Evolutionary conservation across 805 yeast species (phyloP).

Genomic region (Candida easanensis): DNA sequence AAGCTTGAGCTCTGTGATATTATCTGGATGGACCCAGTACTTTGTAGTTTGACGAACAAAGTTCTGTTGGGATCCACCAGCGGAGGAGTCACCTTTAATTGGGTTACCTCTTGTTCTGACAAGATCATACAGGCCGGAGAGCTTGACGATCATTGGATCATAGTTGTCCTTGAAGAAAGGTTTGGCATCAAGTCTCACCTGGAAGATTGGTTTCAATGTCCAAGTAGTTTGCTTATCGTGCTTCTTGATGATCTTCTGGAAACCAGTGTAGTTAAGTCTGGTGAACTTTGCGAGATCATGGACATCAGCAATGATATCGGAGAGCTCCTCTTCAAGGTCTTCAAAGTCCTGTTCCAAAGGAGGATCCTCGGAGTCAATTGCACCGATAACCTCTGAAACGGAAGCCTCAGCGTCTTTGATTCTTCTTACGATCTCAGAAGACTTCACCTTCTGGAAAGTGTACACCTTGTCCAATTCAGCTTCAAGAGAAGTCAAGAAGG

Average conservation of each 20-base stretch:
- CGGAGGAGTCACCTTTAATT: slow-evolving; percentile 88
- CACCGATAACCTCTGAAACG: slow-evolving; percentile 63
- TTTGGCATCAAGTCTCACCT: slow-evolving; percentile 86
- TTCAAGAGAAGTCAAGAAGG: slow-evolving; percentile 70
- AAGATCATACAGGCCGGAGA: slow-evolving; percentile 84
- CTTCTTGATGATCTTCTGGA: slow-evolving; percentile 93
- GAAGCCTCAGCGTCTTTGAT: slow-evolving; percentile 77
- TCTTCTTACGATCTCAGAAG: slow-evolving; percentile 79
- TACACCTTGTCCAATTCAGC: slow-evolving; percentile 88
- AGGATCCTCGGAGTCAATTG: slow-evolving; percentile 46
- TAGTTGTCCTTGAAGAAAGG: slow-evolving; percentile 96
- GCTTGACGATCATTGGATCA: slow-evolving; percentile 82
- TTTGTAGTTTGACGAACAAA: slow-evolving; percentile 98
- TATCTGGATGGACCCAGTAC: slow-evolving; percentile 99
- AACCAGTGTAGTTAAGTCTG: slow-evolving; percentile 92
- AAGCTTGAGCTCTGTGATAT: slow-evolving; percentile 92
- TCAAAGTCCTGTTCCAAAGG: slow-evolving; percentile 68
- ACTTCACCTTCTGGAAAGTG: slow-evolving; percentile 85
- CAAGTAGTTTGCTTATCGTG: slow-evolving; percentile 88
- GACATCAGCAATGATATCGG: slow-evolving; percentile 93
- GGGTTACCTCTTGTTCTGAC: slow-evolving; percentile 97
- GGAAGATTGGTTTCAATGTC: slow-evolving; percentile 87
- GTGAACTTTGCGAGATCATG: slow-evolving; percentile 95
- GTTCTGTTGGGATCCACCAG: slow-evolving; percentile 98
- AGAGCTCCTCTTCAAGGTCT: slow-evolving; percentile 69